Conservation (phyloP, 139 green algal species). For the Chlamydomonas eustigma region DNA sequence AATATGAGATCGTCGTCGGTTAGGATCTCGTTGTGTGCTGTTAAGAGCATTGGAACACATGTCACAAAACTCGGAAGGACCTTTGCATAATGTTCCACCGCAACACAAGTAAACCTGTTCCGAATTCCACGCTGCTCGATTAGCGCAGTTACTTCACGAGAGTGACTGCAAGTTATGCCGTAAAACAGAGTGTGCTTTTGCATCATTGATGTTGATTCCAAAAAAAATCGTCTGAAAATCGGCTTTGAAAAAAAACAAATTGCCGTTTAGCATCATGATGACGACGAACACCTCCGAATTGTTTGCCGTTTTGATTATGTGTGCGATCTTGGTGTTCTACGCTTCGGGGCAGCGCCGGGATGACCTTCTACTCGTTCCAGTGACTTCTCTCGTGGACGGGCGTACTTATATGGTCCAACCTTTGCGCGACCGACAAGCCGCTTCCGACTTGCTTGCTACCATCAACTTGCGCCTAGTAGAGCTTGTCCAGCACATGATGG, state of each 20-base stretch:
- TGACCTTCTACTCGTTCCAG: too few relatives aligned
- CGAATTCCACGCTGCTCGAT: not conserved
- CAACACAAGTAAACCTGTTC: not conserved
- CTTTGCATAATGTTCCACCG: not conserved
- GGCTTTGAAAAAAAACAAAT: too few relatives aligned
- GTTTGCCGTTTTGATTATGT: too few relatives aligned
- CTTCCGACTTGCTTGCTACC: not conserved
- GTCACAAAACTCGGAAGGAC: not conserved
- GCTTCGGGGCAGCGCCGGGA: too few relatives aligned
- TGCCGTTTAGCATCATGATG: too few relatives aligned
- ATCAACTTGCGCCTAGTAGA: not conserved
- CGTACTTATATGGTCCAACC: not conserved
- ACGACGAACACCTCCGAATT: too few relatives aligned
- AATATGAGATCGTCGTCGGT: not conserved
- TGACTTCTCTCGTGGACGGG: not conserved
- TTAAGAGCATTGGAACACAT: not conserved
- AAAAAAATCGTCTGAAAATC: too few relatives aligned
- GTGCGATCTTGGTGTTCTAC: too few relatives aligned
- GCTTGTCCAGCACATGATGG: not conserved
- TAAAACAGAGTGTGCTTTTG: not conserved
- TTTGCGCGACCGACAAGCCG: not conserved
- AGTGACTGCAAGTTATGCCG: not conserved
- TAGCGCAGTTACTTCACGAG: not conserved
- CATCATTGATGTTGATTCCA: too few relatives aligned
- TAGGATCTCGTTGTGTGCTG: not conserved